Base-by-base conservation (phyloP, 2,329 filamentous ascomycete species). In the Fusarium temperatum region DNA sequence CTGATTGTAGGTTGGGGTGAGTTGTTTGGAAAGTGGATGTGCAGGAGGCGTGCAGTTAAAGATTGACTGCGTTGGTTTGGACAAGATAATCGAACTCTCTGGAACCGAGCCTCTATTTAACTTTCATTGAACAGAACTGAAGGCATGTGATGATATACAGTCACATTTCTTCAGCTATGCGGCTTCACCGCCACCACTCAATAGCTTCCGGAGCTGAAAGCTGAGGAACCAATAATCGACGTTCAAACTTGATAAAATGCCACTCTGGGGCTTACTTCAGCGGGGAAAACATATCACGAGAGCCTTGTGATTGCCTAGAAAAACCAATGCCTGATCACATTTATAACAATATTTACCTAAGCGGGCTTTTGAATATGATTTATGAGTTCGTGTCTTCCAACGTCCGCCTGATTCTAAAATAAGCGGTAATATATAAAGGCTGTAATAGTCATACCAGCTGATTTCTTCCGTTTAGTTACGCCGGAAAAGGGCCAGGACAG, bases 61-160 rank as follows among this genome's bases (percentile, higher is more conserved):
- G 12, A 47, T 28, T 28, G 18, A 10, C 1, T 20, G 24, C 8
- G 13, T 28, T 20, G 24, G 6, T 28, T 20, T 28, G 12, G 18
- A 8, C 5, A 47, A 45, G 24, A 47, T 0, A 1, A 47, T 2
- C 3, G 5, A 20, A 20, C 2, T 47, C 18, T 28, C 18, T 14
- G 18, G 24, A 20, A 7, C 5, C 3, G 5, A 10, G 24, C 6
- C 12, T 28, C 12, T 20, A 28, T 47, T 47, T 28, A 47, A 47
- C 2, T 4, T 26, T 20, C 12, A 5, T 26, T 6, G 8, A 9
- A 14, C 6, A 9, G 0, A 26, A 9, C 3, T 45, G 17, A 45
- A 14, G 4, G 24, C 8, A 26, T 47, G 44, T 47, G 44, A 47
- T 28, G 12, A 28, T 14, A 10, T 7, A 6, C 8, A 47, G 18